Base-by-base conservation (phyloP, 176 grass and related monocot species). In the maize (Zea mays) region DNA sequence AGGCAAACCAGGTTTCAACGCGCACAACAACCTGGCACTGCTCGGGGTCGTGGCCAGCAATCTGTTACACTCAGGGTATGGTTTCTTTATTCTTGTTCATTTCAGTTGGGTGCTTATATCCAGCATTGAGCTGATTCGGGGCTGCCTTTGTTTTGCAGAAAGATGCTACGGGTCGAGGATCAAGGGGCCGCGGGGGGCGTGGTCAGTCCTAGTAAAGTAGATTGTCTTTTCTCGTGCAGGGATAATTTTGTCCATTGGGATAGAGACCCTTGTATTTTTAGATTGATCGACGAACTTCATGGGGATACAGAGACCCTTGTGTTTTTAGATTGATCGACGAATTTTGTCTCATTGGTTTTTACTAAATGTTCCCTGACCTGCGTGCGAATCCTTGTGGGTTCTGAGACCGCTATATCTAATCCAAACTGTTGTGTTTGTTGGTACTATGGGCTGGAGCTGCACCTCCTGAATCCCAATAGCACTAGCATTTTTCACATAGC, bases 1-100 rank as follows among this genome's bases (percentile, higher is more conserved):
- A 87, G 94, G 84, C 85, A 88, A 83, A 64, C 67, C 6, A 79
- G 89, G 62, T 73, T 97, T 48, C 43, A 44, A 3, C 74, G 78
- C 3, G 7, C 73, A 15, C 81, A 77, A 38, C 76, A 73, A 11
- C 8, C 85, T 41, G 5, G 79, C 1, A 61, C 79, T 51, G 7
- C 84, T 8, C 84, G 92, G 76, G 86, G 85, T 27, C 84, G 86
- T 35, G 87, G 77, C 1, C 81, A 71, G 61, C 50, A 81, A 79
- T 61, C 92, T 80, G 60, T 33, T 76, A 38, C 45, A 38, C 67
- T 10, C 20, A 88, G 87, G 74, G 90, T 97, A 88, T 52, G 79
- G 10, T 67, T 41, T 79, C 35, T 2, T 46, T 8, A 7, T 59
- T 10, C 8, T 12, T 72, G 5, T 33, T 61, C 27, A 14, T 47